phyloP scores from a whole-genome alignment of 139 green algal species.

The Zygnema cylindricum region DNA sequence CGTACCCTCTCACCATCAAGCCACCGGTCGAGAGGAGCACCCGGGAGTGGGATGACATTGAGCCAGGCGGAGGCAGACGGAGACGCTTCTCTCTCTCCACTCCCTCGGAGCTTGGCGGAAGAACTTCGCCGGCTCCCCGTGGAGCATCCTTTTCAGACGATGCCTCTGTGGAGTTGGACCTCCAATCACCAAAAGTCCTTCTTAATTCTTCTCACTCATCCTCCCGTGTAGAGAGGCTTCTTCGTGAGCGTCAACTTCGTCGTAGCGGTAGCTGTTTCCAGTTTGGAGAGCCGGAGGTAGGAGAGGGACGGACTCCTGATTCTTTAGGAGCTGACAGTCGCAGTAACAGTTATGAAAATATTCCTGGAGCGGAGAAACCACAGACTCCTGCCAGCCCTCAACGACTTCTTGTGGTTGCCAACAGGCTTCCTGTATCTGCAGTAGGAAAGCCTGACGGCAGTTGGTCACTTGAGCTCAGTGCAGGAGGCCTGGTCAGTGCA shows the following conservation, averaged over 20 bases:
- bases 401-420: slow-evolving; percentile 94
- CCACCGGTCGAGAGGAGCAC: background rate
- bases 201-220: slow-evolving; percentile 30
- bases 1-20: slow-evolving; percentile 20
- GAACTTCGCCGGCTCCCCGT: background rate
- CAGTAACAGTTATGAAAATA: slow-evolving; percentile 33
- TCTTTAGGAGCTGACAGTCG: slow-evolving; percentile 26
- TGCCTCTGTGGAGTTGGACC: background rate
- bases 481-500: slow-evolving; percentile 90
- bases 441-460: slow-evolving; percentile 72
- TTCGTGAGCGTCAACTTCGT: slow-evolving; percentile 46
- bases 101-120: background rate
- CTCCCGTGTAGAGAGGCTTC: slow-evolving; percentile 44
- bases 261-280: slow-evolving; percentile 40
- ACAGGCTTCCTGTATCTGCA: slow-evolving; percentile 90
- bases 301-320: slow-evolving; percentile 13
- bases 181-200: slow-evolving; percentile 6
- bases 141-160: slow-evolving; percentile 23
- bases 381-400: slow-evolving; percentile 45
- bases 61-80: background rate
- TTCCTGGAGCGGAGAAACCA: background rate
- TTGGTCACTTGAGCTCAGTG: slow-evolving; percentile 87
- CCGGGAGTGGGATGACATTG: background rate
- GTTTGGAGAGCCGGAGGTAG: slow-evolving; percentile 33
- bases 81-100: slow-evolving; percentile 15